Evolutionary conservation across 768 basidiomycete species (phyloP), one percentile per base, ranked within the genome.

Genomic region (Crassisporium funariophilum): DNA sequence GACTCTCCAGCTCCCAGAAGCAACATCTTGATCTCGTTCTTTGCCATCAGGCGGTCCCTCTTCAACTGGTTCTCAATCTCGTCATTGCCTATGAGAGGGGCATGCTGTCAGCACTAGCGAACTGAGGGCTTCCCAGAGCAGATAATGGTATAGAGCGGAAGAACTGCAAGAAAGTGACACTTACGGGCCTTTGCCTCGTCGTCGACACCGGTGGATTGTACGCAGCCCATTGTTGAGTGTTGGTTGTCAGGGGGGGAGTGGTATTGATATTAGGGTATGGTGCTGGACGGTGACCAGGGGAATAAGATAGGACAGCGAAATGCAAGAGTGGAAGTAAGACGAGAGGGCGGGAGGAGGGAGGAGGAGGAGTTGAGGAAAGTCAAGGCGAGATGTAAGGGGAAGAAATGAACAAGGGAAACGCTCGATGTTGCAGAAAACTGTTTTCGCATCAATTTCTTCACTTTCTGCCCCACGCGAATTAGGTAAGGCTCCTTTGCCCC

Each of bases 21-120:
- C 52, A 98, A 65, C 94, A 98, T 95, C 75, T 98, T 95, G 63
- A 95, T 92, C 67, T 94, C 92, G 59, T 93, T 94, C 77, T 91
- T 91, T 34, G 86, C 85, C 79, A 86, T 83, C 75, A 89, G 81
- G 35, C 87, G 73, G 72, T 95, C 93, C 59, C 84, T 76, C 76
- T 88, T 91, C 56, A 95, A 82, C 69, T 95, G 93, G 69, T 72
- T 86, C 75, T 95, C 93, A 55, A 95, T 95, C 75, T 89, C 91
- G 60, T 94, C 91, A 61, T 93, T 93, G 63, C 91, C 90, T 91
- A 19, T 17, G 41, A 36, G 29, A 20, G 33, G 29, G 35, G 36
- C 38, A 23, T 11, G 17, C 35, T 16, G 36, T 37, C 27, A 53
- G 41, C n/a, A 7, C 9, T 4, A 12, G 17, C 20, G 25, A 8